Evolutionary conservation across 371 early-diverging fungal species (phyloP).

Genomic region (Syncephalastrum sp.): DNA sequence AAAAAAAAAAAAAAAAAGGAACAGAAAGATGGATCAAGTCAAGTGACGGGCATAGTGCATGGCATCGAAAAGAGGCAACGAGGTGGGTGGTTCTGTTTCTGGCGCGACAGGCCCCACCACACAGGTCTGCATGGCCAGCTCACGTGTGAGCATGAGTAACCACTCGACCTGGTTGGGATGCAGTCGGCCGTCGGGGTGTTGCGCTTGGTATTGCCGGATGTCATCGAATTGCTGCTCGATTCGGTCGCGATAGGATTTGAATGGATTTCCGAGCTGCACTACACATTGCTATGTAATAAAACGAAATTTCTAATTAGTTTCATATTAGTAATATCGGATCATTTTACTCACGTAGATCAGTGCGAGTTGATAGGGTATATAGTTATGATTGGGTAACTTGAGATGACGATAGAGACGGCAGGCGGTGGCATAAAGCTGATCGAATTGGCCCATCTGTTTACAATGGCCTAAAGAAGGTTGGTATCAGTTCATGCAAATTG

Average conservation of each 20-base stretch:
- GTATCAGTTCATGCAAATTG: neutral
- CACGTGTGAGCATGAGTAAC: no score
- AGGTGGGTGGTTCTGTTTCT: no score
- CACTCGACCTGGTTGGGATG: no score
- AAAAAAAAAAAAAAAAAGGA: no score
- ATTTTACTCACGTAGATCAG: slow-evolving; percentile 46
- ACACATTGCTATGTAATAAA: neutral
- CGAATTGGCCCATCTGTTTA: slow-evolving; percentile 18
- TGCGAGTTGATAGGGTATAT: slow-evolving; percentile 58
- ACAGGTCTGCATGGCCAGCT: no score
- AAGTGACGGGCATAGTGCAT: no score
- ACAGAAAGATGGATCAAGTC: no score
- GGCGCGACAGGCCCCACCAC: no score
- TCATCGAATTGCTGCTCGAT: slow-evolving; percentile 3
- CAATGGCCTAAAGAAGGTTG: slow-evolving; percentile 17
- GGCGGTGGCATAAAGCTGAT: slow-evolving; percentile 53
- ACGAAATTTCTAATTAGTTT: no score
- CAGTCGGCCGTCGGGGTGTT: no score
- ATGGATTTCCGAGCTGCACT: neutral
- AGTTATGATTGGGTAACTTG: slow-evolving; percentile 47
- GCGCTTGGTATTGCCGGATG: neutral
- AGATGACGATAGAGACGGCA: slow-evolving; percentile 50
- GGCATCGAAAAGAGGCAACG: no score
- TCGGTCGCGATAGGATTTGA: neutral
- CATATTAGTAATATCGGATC: no score